Percentiles rank a stretch among this genome's conserved stretches.
phyloP scores from a whole-genome alignment of 1,139 yeast genomes.

The Scheffersomyces cryptocercus region DNA sequence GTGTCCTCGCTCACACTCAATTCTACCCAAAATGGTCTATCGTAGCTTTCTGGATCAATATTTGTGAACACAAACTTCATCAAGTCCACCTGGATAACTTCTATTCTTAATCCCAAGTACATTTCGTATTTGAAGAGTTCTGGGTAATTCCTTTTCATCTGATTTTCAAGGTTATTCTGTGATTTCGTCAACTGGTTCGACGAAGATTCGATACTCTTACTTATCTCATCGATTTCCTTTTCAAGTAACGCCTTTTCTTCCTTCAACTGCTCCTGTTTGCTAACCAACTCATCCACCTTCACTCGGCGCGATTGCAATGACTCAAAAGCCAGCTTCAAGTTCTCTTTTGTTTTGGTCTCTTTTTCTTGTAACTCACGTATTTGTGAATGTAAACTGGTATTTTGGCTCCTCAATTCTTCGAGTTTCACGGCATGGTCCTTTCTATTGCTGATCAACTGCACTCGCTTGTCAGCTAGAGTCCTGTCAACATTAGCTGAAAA shows the following conservation, averaged over 20 bases:
- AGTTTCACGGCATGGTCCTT: constrained; percentile 30
- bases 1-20: constrained; percentile 37
- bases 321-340: constrained; percentile 18
- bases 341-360: constrained; percentile 23
- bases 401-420: constrained; percentile 30
- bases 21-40: constrained; percentile 37
- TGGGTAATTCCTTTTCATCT: constrained; percentile 35
- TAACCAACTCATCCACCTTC: constrained; percentile 28
- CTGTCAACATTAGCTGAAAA: constrained; percentile 28
- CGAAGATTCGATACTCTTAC: constrained; percentile 21
- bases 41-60: constrained; percentile 41
- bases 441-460: constrained; percentile 28
- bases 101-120: constrained; percentile 47
- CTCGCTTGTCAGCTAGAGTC: constrained; percentile 25
- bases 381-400: constrained; percentile 23
- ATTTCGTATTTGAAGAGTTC: constrained; percentile 45
- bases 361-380: constrained; percentile 20
- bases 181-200: constrained; percentile 19
- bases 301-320: constrained; percentile 10
- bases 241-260: constrained; percentile 25
- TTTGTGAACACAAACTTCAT: constrained; percentile 43
- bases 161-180: constrained; percentile 22
- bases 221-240: constrained; percentile 25
- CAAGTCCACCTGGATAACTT: constrained; percentile 37
- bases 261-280: constrained; percentile 22